Percentiles rank a stretch among this genome's conserved stretches.
phyloP scores from a whole-genome alignment of 2,329 filamentous ascomycete species.

The Myriosclerotinia duriaeana region DNA sequence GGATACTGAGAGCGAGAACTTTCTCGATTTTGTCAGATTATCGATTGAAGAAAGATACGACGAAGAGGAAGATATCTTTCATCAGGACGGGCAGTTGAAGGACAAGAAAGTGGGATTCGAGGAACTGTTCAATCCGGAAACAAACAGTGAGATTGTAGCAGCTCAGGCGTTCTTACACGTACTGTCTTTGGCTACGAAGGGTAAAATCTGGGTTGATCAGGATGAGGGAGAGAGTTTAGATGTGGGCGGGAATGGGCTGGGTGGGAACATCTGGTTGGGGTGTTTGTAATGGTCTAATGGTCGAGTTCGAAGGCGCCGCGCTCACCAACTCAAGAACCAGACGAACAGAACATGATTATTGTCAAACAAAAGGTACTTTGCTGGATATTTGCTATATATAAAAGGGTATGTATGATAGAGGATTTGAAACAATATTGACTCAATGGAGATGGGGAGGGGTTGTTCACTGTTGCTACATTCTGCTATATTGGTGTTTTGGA shows the following conservation, averaged over 20 bases:
- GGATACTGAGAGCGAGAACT: constrained; percentile 60
- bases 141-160: constrained; percentile 57
- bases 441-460: not conserved
- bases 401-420: no score
- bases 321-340: not conserved
- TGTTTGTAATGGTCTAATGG: not conserved
- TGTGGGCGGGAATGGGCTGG: constrained; percentile 9
- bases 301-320: no score
- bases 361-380: no score
- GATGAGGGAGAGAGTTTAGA: constrained; percentile 24
- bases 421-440: not conserved
- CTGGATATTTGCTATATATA: not conserved
- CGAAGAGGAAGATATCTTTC: constrained; percentile 26
- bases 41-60: constrained; percentile 43
- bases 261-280: constrained; percentile 20
- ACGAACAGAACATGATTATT: not conserved
- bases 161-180: constrained; percentile 76
- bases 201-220: constrained; percentile 63
- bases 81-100: constrained; percentile 16
- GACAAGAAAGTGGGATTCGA: constrained; percentile 63
- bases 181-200: constrained; percentile 67
- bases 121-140: constrained; percentile 60
- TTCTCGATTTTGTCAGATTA: constrained; percentile 57
- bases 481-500: not conserved
- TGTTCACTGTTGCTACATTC: not conserved